Evolutionary conservation across 2,329 filamentous ascomycete genomes (phyloP), one percentile per base, ranked within the genome.

Genomic region (Dactylellina sp.): DNA sequence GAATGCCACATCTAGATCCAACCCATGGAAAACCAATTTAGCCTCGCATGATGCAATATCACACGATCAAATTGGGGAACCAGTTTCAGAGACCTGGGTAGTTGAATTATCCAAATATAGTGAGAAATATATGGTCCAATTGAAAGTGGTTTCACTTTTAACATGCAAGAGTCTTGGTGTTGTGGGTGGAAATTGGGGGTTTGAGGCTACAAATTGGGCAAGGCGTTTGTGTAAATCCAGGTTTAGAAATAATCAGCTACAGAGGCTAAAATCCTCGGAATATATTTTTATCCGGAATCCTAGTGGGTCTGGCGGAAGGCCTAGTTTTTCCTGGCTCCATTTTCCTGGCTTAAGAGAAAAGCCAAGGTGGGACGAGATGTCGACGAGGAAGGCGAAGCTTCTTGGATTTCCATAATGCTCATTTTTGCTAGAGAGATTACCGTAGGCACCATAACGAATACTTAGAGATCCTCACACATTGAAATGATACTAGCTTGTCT

Each of bases 211-310:
- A 70, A 47, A 61, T 61, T 61, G 47, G 18, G n/a, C 11, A 25
- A 60, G 47, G 56, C 44, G 55, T 46, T 40, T 35, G 32, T 60
- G 47, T 62, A 52, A 56, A 53, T 57, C 64, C 47, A 62, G 64
- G 52, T 62, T 40, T 25, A 18, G 46, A 53, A 44, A 57, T 35
- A 37, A 53, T 49, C 50, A 46, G 39, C 39, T 37, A 39, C 14
- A 22, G 46, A 68, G 53, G 56, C 49, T 70, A 70, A 70, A 61
- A 28, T 70, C 61, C 40, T 60, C 64, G 64, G 56, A 56, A 70
- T 47, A 55, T 70, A 61, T 53, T 39, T 55, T 70, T 70, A 70
- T 70, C 64, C 64, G 64, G 64, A 28, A 35, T 16, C 28, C 7
- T 20, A n/a, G 28, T 44, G 25, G 22, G 53, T 22, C 9, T 1